phyloP scores from a whole-genome alignment of 2,329 filamentous ascomycete species.

The Hymenotorrendiella dingleyae region DNA sequence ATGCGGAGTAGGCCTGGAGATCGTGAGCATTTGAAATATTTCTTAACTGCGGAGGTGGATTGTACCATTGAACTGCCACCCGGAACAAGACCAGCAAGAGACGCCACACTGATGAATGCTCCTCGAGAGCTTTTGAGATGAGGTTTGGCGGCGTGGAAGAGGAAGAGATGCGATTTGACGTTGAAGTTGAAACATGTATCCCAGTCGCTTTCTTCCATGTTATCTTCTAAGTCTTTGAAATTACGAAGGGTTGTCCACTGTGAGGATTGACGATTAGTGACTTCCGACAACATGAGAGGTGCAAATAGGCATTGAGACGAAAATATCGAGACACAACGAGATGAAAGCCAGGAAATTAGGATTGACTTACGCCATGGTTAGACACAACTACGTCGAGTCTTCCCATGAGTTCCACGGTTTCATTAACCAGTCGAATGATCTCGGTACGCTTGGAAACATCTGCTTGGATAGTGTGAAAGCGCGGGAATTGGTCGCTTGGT shows the following conservation, averaged over 20 bases:
- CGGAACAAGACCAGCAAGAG: slow-evolving; percentile 56
- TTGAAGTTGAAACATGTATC: slow-evolving; percentile 55
- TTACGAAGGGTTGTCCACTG: slow-evolving; percentile 43
- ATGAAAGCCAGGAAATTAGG: no score
- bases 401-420: slow-evolving; percentile 55
- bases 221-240: slow-evolving; percentile 44
- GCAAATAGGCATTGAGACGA: no score
- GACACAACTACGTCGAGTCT: slow-evolving; percentile 72
- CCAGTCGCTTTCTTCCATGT: slow-evolving; percentile 53
- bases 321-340: no score
- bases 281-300: neutral
- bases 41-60: neutral
- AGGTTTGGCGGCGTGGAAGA: slow-evolving; percentile 48
- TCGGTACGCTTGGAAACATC: slow-evolving; percentile 58
- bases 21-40: neutral
- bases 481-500: slow-evolving; percentile 10
- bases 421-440: slow-evolving; percentile 51
- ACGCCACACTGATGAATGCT: slow-evolving; percentile 58
- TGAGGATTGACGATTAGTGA: neutral
- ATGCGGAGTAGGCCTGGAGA: slow-evolving; percentile 62
- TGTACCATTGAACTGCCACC: slow-evolving; percentile 54
- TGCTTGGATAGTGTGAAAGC: slow-evolving; percentile 52
- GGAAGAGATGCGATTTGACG: slow-evolving; percentile 56
- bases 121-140: slow-evolving; percentile 52
- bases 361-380: slow-evolving; percentile 50